Evolutionary conservation across 2,329 filamentous ascomycete genomes (phyloP).

Genomic region (Clonostachys sp.): DNA sequence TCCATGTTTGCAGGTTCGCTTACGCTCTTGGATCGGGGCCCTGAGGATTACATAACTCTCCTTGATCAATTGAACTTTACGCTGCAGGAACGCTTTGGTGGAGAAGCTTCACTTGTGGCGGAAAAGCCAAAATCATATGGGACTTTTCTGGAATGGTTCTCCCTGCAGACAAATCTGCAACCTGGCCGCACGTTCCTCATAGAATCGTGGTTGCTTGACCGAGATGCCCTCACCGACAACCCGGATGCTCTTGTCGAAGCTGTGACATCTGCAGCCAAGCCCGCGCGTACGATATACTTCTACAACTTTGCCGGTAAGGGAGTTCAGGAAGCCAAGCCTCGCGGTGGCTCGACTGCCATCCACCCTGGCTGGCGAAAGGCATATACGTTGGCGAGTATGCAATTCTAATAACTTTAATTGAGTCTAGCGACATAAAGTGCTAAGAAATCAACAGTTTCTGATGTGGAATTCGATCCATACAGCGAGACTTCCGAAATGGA

Average conservation of each 20-base stretch:
- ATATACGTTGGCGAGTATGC: constrained; percentile 33
- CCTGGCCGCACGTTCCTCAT: constrained; percentile 27
- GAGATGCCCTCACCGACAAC: constrained; percentile 24
- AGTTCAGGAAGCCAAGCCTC: constrained; percentile 32
- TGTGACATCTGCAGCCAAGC: constrained; percentile 22
- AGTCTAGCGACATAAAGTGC: constrained; percentile 17
- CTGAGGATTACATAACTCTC: not conserved
- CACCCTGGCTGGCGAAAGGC: constrained; percentile 48
- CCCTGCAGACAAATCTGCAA: constrained; percentile 9
- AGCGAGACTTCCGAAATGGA: constrained; percentile 13
- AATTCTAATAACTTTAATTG: not conserved
- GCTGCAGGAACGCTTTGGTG: constrained; percentile 25
- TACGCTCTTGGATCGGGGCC: not conserved
- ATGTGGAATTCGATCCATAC: constrained; percentile 6
- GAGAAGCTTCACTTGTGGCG: constrained; percentile 13
- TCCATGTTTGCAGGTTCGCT: constrained; percentile 19
- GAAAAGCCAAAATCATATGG: constrained; percentile 26
- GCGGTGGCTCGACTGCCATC: constrained; percentile 40
- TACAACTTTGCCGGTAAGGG: constrained; percentile 39
- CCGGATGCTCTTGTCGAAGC: constrained; percentile 26
- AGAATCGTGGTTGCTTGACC: constrained; percentile 38
- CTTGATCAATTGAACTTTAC: not conserved
- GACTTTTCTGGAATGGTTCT: constrained; percentile 30
- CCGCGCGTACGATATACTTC: constrained; percentile 18
- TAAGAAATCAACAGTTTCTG: not conserved